Conservation (phyloP, 441 rosid species). For the Croton laevigatus region DNA sequence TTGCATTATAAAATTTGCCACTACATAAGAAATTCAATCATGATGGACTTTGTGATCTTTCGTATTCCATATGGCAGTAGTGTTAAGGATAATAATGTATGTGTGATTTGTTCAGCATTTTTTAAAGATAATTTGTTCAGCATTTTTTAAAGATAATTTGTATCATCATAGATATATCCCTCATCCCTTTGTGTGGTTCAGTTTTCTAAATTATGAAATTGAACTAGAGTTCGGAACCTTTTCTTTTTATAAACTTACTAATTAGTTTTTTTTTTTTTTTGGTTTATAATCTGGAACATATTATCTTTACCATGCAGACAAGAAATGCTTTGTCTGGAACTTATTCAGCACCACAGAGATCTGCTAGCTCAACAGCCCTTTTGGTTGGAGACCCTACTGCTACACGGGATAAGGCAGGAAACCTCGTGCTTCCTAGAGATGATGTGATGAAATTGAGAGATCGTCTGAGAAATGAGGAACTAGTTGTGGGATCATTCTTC, state of each 20-base stretch:
- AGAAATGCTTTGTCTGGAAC: constrained; percentile 99
- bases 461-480: constrained; percentile 95
- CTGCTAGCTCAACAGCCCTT: constrained; percentile 99
- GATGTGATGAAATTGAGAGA: constrained; percentile 99
- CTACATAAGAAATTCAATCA: not conserved
- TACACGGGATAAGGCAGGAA: constrained; percentile 96
- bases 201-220: not conserved
- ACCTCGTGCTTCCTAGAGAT: constrained; percentile 97
- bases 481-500: constrained; percentile 77
- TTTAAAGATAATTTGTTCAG: not conserved
- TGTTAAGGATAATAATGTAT: not conserved
- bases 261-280: not conserved
- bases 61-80: not conserved
- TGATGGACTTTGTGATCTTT: not conserved
- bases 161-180: not conserved
- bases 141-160: not conserved
- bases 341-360: constrained; percentile 99
- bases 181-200: not conserved
- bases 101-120: not conserved
- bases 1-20: not conserved
- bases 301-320: constrained; percentile 58
- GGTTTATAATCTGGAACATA: not conserved
- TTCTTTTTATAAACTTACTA: not conserved
- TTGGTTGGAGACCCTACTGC: constrained; percentile 98
- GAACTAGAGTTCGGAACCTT: not conserved